Percentiles rank a stretch among this genome's conserved stretches.
These are phyloP conservation scores for Pseudonitzschia delicatissima DNA, from an alignment of 108 stramenopile species.

Conservation along the genomic window DNA sequence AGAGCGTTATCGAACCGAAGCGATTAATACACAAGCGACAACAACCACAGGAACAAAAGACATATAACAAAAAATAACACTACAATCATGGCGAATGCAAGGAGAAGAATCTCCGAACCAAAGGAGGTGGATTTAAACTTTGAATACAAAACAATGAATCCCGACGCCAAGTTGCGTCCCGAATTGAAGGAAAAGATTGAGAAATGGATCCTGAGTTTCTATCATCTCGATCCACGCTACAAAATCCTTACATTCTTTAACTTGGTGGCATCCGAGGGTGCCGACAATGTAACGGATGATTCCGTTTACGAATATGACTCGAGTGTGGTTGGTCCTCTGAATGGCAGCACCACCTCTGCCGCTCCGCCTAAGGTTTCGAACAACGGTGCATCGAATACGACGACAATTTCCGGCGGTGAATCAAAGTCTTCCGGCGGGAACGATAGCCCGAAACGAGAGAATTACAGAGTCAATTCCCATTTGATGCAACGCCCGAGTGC, in stretches of 20 bases:
- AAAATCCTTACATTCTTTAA: slow-evolving; percentile 65
- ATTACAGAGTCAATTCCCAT: slow-evolving; percentile 17
- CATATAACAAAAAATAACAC: not conserved
- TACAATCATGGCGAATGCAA: not conserved
- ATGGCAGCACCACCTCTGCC: not conserved
- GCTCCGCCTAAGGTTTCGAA: not conserved
- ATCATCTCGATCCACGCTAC: slow-evolving; percentile 62
- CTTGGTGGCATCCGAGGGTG: slow-evolving; percentile 49
- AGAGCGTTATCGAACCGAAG: too few relatives aligned
- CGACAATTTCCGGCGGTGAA: too few relatives aligned
- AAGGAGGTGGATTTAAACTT: too few relatives aligned
- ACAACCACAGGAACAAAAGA: not conserved
- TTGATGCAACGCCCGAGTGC: slow-evolving; percentile 13
- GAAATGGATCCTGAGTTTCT: slow-evolving; percentile 53
- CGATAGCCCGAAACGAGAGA: slow-evolving; percentile 30
- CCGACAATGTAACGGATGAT: slow-evolving; percentile 43
- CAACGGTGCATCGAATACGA: not conserved
- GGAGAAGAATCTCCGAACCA: too few relatives aligned
- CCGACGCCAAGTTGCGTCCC: slow-evolving; percentile 14
- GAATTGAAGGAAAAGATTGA: slow-evolving; percentile 31
- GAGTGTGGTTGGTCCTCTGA: not conserved
- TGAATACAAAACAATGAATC: not conserved
- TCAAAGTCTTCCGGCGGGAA: too few relatives aligned
- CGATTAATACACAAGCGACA: not conserved
- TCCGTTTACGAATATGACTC: slow-evolving; percentile 23